A percentile compares a stretch with the other conserved stretches of the same genome.
These are phyloP conservation scores for Berkeleyomyces rouxiae DNA, from an alignment of 2,329 filamentous ascomycete species.

Conservation along the genomic window DNA sequence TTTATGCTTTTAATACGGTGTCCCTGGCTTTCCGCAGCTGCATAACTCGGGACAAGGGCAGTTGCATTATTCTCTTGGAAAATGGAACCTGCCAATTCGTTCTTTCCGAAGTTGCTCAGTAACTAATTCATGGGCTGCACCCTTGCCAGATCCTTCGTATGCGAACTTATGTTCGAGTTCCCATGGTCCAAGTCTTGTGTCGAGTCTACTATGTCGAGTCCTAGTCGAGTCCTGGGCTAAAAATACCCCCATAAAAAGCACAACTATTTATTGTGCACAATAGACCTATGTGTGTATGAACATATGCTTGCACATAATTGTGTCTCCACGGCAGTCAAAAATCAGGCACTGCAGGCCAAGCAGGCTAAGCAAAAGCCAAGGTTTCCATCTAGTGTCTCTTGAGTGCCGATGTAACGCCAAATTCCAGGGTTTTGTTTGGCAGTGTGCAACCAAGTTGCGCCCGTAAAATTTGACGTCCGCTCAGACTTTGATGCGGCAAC, in stretches of 20 bases:
- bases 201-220: too few relatives aligned
- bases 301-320: too few relatives aligned
- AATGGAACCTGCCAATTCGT: neutral
- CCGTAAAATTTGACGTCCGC: neutral
- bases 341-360: neutral
- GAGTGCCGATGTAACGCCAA: neutral
- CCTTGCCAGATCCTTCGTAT: neutral
- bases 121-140: neutral
- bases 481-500: neutral
- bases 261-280: too few relatives aligned
- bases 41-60: neutral
- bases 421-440: neutral
- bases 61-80: neutral
- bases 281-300: too few relatives aligned
- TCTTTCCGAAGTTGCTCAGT: neutral
- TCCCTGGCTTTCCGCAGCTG: neutral
- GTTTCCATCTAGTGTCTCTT: neutral
- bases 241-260: too few relatives aligned
- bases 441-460: neutral
- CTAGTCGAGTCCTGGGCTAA: too few relatives aligned
- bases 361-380: neutral
- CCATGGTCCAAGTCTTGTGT: neutral
- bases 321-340: too few relatives aligned
- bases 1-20: neutral
- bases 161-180: constrained; percentile 1